These are phyloP conservation scores for Neurospora sp. DNA, from an alignment of 495 filamentous ascomycete genomes.

Conservation along the genomic window DNA sequence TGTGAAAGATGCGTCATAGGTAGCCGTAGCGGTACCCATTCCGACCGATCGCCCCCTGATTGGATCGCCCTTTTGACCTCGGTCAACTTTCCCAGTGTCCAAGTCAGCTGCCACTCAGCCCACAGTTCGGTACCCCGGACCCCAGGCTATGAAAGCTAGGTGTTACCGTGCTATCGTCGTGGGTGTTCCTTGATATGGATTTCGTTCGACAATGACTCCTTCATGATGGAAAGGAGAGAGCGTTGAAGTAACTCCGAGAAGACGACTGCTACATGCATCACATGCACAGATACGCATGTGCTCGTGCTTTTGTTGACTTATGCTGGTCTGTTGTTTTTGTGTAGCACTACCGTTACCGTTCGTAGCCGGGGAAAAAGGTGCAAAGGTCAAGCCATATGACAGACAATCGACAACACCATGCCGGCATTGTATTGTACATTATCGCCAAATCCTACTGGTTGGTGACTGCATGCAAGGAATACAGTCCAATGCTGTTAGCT, in stretches of 20 bases:
- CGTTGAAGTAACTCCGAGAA: not conserved
- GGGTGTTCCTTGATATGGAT: not conserved
- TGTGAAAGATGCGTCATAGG: constrained; percentile 15
- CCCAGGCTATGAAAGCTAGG: not conserved
- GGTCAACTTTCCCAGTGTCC: not conserved
- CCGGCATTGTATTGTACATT: not conserved
- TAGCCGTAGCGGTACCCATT: not conserved
- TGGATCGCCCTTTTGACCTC: constrained; percentile 1
- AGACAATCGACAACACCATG: not conserved
- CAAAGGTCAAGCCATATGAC: not conserved
- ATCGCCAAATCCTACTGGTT: not conserved
- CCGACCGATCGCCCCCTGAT: not conserved
- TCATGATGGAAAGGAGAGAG: not conserved
- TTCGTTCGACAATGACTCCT: not conserved
- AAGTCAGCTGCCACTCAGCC: not conserved
- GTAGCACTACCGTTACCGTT: not conserved
- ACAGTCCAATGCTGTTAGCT: no score
- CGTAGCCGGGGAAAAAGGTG: not conserved
- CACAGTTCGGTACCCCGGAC: not conserved
- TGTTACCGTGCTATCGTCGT: not conserved
- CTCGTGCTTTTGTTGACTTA: not conserved
- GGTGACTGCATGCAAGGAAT: not conserved
- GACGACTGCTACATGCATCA: not conserved
- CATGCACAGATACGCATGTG: not conserved
- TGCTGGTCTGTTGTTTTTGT: not conserved